Percentiles rank a stretch among this genome's conserved stretches.
Conservation (phyloP, 2,329 filamentous ascomycete species). For the Sporothrix protearum region DNA sequence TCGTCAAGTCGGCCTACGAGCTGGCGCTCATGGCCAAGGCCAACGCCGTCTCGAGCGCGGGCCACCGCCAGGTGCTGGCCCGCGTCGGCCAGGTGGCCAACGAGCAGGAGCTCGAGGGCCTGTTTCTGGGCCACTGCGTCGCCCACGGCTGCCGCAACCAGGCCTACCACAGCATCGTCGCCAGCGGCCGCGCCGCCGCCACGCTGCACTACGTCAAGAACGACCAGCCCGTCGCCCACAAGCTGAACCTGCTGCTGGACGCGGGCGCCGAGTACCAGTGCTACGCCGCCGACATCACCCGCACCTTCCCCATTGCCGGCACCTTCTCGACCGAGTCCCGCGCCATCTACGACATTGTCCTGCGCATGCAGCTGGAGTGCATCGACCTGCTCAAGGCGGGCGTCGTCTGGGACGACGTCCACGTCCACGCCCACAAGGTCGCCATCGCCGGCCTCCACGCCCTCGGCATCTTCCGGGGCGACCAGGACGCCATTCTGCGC, state of each 20-base stretch:
- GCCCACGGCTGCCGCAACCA: conserved; percentile 73
- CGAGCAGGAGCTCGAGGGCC: conserved; percentile 77
- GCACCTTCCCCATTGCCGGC: conserved; percentile 78
- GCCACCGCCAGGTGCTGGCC: conserved; percentile 61
- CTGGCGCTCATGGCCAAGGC: conserved; percentile 69
- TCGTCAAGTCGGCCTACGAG: conserved; percentile 72
- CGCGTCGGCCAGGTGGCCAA: conserved; percentile 63
- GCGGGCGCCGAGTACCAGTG: conserved; percentile 74
- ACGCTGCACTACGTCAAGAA: conserved; percentile 88
- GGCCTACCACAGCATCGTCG: conserved; percentile 84
- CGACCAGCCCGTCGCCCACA: conserved; percentile 62
- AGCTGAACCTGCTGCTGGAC: conserved; percentile 78
- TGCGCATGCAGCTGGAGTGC: conserved; percentile 79
- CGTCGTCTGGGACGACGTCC: conserved; percentile 76
- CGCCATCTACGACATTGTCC: conserved; percentile 77
- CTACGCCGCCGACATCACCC: conserved; percentile 71
- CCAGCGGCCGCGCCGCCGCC: conserved; percentile 72
- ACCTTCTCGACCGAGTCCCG: conserved; percentile 66
- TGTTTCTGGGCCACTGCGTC: conserved; percentile 74
- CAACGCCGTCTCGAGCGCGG: conserved; percentile 65
- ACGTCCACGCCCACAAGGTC: conserved; percentile 73
- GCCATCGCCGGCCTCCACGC: conserved; percentile 74
- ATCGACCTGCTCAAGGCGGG: conserved; percentile 70
- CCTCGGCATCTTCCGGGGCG: conserved; percentile 69
- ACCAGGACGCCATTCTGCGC: conserved; percentile 69